Base-by-base conservation (phyloP, 1,284 basidiomycete species). In the Leccinum subrobustum region DNA sequence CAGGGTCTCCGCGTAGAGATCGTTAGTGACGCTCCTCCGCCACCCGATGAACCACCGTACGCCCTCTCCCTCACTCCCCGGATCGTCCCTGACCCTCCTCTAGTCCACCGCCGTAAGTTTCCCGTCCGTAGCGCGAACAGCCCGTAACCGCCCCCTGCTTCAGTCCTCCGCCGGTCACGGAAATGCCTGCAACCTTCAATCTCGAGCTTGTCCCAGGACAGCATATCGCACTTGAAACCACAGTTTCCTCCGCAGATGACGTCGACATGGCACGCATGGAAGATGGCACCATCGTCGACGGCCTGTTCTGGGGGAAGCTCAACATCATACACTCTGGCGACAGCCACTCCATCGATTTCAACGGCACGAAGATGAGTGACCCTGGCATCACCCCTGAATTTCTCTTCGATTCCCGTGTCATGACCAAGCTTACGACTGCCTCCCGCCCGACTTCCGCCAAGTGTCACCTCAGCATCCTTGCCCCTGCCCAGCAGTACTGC, bases 181-280 rank as follows among this genome's bases (percentile, higher is more conserved):
- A 93, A 66, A 93, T 93, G 91, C 88, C 88, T 8, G 91, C 86
- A 4, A 86, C 84, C 3, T 92, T 93, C 76, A 89, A 85, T 67
- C 79, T 93, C 25, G 91, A 93, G 73, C 82, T 93, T 37, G 74
- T 77, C 3, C 91, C 89, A 3, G 88, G 88, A 14, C 89, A 90
- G 72, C 79, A 83, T 56, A 86, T 92, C 59, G 88, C 85, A 4
- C 81, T 93, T 23, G 91, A 92, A 67, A 89, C 88, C 1, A 86
- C 82, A 14, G 81, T 92, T 51, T 81, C 82, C 53, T 92, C 91
- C 8, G 83, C 82, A 4, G 85, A 87, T 59, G 90, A 92, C 66
- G 79, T 92, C 35, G 91, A 93, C 70, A 92, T 93, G 91, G 86
- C 91, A 2, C 83, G 89, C 57, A 91, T 91, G 88, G 91, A 93